Evolutionary conservation across 345 rosid species (phyloP), one percentile per base, ranked within the genome.

Genomic region (Raphanus sativus): DNA sequence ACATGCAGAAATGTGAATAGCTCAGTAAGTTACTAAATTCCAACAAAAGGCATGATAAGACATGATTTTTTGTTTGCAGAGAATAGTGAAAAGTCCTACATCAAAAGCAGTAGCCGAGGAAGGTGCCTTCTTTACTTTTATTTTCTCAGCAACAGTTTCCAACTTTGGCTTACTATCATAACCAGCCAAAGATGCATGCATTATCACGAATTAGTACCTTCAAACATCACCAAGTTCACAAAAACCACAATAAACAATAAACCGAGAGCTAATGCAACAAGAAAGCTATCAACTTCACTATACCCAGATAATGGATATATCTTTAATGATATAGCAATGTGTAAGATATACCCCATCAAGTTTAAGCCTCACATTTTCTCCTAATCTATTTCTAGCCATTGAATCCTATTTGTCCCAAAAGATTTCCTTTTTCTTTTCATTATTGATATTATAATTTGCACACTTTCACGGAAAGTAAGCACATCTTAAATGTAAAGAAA

Each of bases 111-210:
- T 61, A 42, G 11, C 24, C 50, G 48, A 50, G 45, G 77, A 67
- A 33, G 48, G 30, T 24, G 42, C n/a, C 29, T 55, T 73, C 62
- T 56, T 58, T 58, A 42, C 62, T 24, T 71, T 77, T 36, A 16
- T 42, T 76, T 77, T 71, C 60, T 1, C 9, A 30, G 75, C 75
- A 74, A 79, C 61, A 79, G 71, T 74, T 55, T 78, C 68, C 21
- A 60, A 54, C 33, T 60, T 78, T 72, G 77, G 81, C 81, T 78
- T 72, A 78, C 58, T 67, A 72, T 59, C 64, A 72, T 64, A 78
- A 50, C 25, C 55, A 30, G 61, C 70, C 78, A 74, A 68, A 9
- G 65, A 68, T 59, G 66, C 66, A 79, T 3, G 66, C 73, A 61
- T 36, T 28, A 52, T 62, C 48, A 67, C 15, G 21, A 38, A 73